Evolutionary conservation across 1,284 basidiomycete genomes (phyloP).

Genomic region (Porogramme epimiltina): DNA sequence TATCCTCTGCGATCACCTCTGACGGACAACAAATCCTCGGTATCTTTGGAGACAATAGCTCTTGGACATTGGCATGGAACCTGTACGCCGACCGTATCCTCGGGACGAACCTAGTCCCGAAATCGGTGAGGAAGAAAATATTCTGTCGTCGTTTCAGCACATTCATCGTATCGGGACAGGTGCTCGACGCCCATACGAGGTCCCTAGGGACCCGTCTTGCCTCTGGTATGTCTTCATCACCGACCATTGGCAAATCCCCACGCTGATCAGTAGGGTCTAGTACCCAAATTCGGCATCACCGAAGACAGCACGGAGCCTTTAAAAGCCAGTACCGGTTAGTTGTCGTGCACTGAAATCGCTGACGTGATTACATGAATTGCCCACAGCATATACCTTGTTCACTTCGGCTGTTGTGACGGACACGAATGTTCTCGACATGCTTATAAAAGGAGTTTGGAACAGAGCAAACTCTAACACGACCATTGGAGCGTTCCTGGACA

Average conservation of each 20-base stretch:
- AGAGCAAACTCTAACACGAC: conserved; percentile 22
- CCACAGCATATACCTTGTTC: conserved; percentile 26
- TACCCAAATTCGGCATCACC: too few species aligned
- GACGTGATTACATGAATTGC: too few species aligned
- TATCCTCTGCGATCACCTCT: not conserved
- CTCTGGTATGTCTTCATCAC: not conserved
- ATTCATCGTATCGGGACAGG: too few species aligned
- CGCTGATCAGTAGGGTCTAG: too few species aligned
- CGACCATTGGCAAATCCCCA: not conserved
- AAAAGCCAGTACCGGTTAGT: too few species aligned
- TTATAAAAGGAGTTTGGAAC: conserved; percentile 20
- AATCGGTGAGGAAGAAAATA: not conserved
- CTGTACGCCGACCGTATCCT: not conserved
- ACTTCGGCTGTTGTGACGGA: conserved; percentile 22
- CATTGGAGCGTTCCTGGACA: conserved; percentile 12
- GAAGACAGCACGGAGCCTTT: too few species aligned
- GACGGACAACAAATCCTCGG: not conserved
- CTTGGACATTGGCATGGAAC: not conserved
- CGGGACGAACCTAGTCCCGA: not conserved
- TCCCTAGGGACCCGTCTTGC: too few species aligned
- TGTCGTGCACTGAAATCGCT: too few species aligned
- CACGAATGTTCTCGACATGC: conserved; percentile 12
- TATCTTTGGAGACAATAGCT: not conserved
- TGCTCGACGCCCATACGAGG: too few species aligned
- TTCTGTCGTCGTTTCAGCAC: too few species aligned